Base-by-base conservation (phyloP, 2,329 filamentous ascomycete species). In the Fusarium sp. region DNA sequence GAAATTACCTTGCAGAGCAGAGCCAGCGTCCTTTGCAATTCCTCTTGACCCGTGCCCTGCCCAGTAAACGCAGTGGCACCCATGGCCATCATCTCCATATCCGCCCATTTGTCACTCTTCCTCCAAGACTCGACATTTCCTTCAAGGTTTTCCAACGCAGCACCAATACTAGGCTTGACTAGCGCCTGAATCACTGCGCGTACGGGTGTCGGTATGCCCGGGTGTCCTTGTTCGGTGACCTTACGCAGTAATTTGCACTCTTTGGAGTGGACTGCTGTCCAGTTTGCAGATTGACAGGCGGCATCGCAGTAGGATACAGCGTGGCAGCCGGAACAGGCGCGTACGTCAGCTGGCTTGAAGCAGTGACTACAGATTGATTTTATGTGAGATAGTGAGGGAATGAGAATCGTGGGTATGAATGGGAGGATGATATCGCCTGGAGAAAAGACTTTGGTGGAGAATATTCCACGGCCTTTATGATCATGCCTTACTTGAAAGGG, bases 241-340 rank as follows among this genome's bases (percentile, higher is more conserved):
- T 77, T 75, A 48, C 75, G 77, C 23, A 84, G 80, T 23, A 85
- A 81, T 50, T 80, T 82, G 81, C 89, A 91, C 80, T 91, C 89
- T 48, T 78, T 79, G 72, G 83, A 82, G 79, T 91, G 89, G 42
- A 83, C 80, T 3, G 77, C 76, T 11, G 78, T 77, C 88, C 89
- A 91, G 75, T 87, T 84, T 4, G 83, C 80, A 27, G 80, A 80
- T 79, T 91, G 89, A 78, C 89, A 91, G 8, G 76, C 70, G 11
- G 80, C 60, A 54, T 82, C 81, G 80, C 89, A 91, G 81, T 91
- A 91, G 30, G 81, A 83, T 6, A 84, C 83, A 3, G 84, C 81
- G 32, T 81, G 83, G 80, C 89, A 91, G 52, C 82, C 85, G 0
- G 85, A 84, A 78, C 89, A 91, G 26, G 83, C 81, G 44, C 75